Conservation (phyloP, 2,329 filamentous ascomycete species). For the Magnaporthiopsis poae region DNA sequence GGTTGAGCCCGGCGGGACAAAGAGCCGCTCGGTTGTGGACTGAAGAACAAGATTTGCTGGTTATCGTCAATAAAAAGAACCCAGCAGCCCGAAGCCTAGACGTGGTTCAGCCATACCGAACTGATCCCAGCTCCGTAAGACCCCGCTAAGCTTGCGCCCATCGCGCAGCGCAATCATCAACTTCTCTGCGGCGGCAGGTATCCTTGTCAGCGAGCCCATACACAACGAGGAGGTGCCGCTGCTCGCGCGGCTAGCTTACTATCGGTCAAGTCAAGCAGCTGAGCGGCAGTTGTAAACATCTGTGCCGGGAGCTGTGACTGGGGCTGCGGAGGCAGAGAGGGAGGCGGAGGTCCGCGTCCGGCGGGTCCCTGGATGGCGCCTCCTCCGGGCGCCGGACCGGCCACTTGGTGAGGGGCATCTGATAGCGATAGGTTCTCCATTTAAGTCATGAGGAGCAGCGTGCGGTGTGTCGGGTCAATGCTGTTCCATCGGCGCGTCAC, state of each 20-base stretch:
- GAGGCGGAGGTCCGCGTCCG: constrained; percentile 15
- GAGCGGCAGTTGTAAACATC: constrained; percentile 96
- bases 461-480: neutral
- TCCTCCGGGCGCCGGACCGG: constrained; percentile 19
- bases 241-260: constrained; percentile 49
- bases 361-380: constrained; percentile 13
- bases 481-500: neutral
- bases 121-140: constrained; percentile 92
- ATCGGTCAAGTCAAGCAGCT: constrained; percentile 90
- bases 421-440: constrained; percentile 25
- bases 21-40: constrained; percentile 82
- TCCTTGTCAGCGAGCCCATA: neutral
- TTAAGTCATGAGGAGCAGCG: constrained; percentile 3
- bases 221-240: neutral
- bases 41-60: constrained; percentile 89
- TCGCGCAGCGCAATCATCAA: constrained; percentile 84
- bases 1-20: constrained; percentile 44
- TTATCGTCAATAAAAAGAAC: neutral
- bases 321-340: constrained; percentile 30
- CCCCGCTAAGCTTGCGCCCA: constrained; percentile 85
- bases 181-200: constrained; percentile 59
- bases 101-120: constrained; percentile 56
- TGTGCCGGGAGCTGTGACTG: constrained; percentile 69
- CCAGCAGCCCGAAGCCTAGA: neutral
- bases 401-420: constrained; percentile 20